These are phyloP conservation scores for Annona squamosa DNA, from an alignment of 164 flowering plant genomes.

Conservation along the genomic window DNA sequence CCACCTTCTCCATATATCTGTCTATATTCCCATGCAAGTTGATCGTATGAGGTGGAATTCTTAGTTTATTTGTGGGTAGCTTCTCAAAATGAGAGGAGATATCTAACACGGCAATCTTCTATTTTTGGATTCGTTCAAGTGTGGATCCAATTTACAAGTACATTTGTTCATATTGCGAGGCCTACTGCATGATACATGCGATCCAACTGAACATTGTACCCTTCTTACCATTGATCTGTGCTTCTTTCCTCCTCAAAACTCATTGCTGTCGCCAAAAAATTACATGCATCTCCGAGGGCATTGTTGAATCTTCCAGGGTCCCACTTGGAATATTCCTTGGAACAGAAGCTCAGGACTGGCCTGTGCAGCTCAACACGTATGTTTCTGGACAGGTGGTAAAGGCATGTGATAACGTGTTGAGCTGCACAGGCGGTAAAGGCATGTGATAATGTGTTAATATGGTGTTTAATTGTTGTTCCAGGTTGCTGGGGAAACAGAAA, in stretches of 20 bases:
- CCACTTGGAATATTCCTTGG: neutral
- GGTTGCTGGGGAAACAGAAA: conserved; percentile 99
- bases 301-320: neutral
- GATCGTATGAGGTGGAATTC: too few relatives aligned
- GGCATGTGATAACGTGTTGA: neutral
- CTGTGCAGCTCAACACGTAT: too few relatives aligned
- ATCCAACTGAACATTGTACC: too few relatives aligned
- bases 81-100: neutral
- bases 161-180: neutral
- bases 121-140: neutral
- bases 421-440: too few relatives aligned
- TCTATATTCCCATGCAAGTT: too few relatives aligned
- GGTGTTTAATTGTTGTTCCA: conserved; percentile 17
- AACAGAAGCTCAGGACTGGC: too few relatives aligned
- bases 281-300: neutral
- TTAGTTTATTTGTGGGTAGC: neutral
- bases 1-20: neutral
- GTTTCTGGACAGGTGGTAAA: too few relatives aligned
- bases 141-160: neutral
- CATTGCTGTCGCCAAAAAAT: too few relatives aligned
- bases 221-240: too few relatives aligned
- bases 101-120: neutral
- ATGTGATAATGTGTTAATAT: neutral
- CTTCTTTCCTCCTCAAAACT: too few relatives aligned
- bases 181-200: too few relatives aligned